Evolutionary conservation across 2,329 filamentous ascomycete genomes (phyloP), one percentile per base, ranked within the genome.

Genomic region (Sclerotinia borealis): DNA sequence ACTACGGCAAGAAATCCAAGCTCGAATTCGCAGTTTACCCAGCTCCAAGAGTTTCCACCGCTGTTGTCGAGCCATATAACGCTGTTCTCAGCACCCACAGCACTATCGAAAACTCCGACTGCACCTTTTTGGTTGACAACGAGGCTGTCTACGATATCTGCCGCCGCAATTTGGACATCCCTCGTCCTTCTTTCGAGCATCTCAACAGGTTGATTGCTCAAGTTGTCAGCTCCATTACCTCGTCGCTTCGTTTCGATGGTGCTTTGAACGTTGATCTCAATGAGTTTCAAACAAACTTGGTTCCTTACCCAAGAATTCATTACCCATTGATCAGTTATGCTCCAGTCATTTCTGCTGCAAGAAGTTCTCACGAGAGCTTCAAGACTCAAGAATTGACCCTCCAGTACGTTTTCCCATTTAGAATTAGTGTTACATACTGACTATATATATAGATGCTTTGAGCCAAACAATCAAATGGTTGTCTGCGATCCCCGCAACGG

Each of bases 61-160:
- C 85, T n/a, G 84, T 88, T 43, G 85, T 88, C 41, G 85, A 88
- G 76, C 85, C 85, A 4, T 88, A 88, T 77, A 88, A 88, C 70
- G 84, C 85, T 37, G 84, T 83, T 48, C 76, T 83, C n/a, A 80
- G 79, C 60, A 83, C 81, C 34, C 76, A 78, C 67, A 75, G 83
- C 77, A 88, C 85, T 56, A 86, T 88, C 66, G 85, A 88, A 75
- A 84, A 87, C 76, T 82, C 84, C 8, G 85, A 88, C 76, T 88
- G 85, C 74, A 87, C 84, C 10, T 88, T 88, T 79, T 76, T 88
- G 64, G 85, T 88, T 61, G 85, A 88, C 73, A 88, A 88, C 70
- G 85, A 88, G 71, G 85, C 85, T 61, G 84, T 88, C 67, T 88
- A 88, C 75, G 84, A 87, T 70, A 87, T 88, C 73, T 88, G 85